Percentiles rank a stretch among this genome's conserved stretches.
phyloP scores from a whole-genome alignment of 2,329 filamentous ascomycete genomes.

The Aspergillus spinulosporus region DNA sequence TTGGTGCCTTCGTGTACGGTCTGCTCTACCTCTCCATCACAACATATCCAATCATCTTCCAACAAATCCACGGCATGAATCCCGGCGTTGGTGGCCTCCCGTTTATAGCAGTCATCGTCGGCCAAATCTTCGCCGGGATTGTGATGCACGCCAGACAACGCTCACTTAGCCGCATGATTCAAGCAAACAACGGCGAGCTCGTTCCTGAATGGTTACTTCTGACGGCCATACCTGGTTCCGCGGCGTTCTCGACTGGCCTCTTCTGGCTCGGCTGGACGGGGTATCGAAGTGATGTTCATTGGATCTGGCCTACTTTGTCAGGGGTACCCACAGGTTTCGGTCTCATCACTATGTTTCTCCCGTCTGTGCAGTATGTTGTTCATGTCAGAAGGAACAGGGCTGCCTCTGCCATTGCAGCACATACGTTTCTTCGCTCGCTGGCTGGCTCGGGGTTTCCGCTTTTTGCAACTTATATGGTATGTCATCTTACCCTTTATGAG shows the following conservation, averaged over 20 bases:
- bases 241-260: conserved; percentile 46
- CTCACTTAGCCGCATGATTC: not conserved
- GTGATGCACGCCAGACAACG: not conserved
- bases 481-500: not conserved
- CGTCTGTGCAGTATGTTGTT: not conserved
- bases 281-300: conserved; percentile 43
- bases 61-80: conserved; percentile 9
- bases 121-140: not conserved
- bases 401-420: conserved; percentile 53
- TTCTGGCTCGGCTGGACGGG: conserved; percentile 27
- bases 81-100: conserved; percentile 10
- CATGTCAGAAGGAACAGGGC: conserved; percentile 33
- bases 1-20: conserved; percentile 10
- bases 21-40: not conserved
- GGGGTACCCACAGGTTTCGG: conserved; percentile 50
- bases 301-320: conserved; percentile 44
- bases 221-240: conserved; percentile 48
- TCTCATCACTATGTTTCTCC: not conserved
- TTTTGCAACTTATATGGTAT: conserved; percentile 21
- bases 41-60: conserved; percentile 1
- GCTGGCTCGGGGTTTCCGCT: conserved; percentile 41
- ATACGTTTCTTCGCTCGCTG: conserved; percentile 51
- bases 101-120: conserved; percentile 6
- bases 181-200: not conserved
- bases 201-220: not conserved